These are phyloP conservation scores for Fusarium odoratissimum DNA, from an alignment of 2,329 filamentous ascomycete species.

Conservation along the genomic window DNA sequence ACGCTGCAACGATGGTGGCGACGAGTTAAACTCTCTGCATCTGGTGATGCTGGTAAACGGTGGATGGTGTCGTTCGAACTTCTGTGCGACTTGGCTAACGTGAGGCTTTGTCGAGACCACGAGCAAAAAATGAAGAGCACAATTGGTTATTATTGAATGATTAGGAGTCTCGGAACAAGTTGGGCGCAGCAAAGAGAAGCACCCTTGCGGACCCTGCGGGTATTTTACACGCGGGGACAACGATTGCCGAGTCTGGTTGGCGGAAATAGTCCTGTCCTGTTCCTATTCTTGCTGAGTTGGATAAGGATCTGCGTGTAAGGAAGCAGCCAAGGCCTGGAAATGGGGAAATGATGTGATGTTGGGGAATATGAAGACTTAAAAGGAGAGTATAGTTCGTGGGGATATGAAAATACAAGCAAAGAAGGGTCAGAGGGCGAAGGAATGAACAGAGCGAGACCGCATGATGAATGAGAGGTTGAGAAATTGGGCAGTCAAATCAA, in stretches of 20 bases:
- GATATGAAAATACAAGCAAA: conserved; percentile 7
- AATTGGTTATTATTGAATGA: conserved; percentile 41
- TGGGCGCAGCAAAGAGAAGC: conserved; percentile 22
- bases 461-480: conserved; percentile 33
- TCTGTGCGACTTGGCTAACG: conserved; percentile 21
- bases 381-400: conserved; percentile 18
- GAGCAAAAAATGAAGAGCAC: conserved; percentile 33
- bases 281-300: conserved; percentile 18
- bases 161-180: conserved; percentile 27
- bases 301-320: conserved; percentile 37
- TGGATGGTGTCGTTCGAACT: conserved; percentile 11
- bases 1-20: conserved; percentile 27
- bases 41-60: conserved; percentile 15
- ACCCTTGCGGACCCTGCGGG: conserved; percentile 34
- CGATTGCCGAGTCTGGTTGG: conserved; percentile 43
- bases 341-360: conserved; percentile 19
- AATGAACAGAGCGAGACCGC: conserved; percentile 22
- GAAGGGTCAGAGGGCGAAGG: conserved; percentile 21
- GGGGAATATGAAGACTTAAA: background rate
- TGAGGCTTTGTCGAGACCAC: conserved; percentile 33
- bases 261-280: conserved; percentile 22
- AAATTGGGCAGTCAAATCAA: conserved; percentile 20
- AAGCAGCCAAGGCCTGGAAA: conserved; percentile 30
- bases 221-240: conserved; percentile 40
- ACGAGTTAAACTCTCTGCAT: conserved; percentile 20